These are phyloP conservation scores for Calonectria honghensis DNA, from an alignment of 2,329 filamentous ascomycete species.

Conservation along the genomic window DNA sequence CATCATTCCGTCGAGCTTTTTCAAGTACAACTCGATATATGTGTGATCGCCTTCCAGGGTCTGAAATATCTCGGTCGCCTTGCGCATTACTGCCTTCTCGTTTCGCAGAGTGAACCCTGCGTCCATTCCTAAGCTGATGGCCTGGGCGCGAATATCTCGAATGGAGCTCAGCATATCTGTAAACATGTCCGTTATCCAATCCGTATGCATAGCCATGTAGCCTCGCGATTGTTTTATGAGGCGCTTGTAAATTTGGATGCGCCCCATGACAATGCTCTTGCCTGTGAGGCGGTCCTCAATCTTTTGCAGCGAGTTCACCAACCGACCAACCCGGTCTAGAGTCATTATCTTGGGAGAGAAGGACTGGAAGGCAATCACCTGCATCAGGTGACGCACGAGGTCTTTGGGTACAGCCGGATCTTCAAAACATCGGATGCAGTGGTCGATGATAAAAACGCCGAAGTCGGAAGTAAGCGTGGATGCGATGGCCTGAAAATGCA, in stretches of 20 bases:
- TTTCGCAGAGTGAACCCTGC: constrained; percentile 81
- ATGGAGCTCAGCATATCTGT: constrained; percentile 86
- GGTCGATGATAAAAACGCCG: constrained; percentile 85
- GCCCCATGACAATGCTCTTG: constrained; percentile 86
- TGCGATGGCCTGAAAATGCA: constrained; percentile 83
- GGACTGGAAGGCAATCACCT: constrained; percentile 86
- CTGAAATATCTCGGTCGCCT: constrained; percentile 79
- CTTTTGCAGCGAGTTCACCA: constrained; percentile 82
- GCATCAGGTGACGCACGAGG: constrained; percentile 85
- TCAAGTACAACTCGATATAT: constrained; percentile 82
- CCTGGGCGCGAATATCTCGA: constrained; percentile 84
- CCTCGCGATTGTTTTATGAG: constrained; percentile 82
- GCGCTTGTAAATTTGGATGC: constrained; percentile 86
- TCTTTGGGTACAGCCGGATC: constrained; percentile 83
- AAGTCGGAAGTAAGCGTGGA: constrained; percentile 86
- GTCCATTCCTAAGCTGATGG: constrained; percentile 83
- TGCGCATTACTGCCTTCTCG: constrained; percentile 80
- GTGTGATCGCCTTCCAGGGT: constrained; percentile 70
- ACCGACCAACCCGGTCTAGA: constrained; percentile 78
- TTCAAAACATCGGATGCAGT: constrained; percentile 84
- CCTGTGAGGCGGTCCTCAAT: constrained; percentile 85
- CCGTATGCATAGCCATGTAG: constrained; percentile 81
- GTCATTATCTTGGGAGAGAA: constrained; percentile 86
- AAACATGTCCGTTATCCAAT: constrained; percentile 90
- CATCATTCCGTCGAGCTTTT: constrained; percentile 81